phyloP scores from a whole-genome alignment of 306 rosid species.

The Cicer yamashitae region DNA sequence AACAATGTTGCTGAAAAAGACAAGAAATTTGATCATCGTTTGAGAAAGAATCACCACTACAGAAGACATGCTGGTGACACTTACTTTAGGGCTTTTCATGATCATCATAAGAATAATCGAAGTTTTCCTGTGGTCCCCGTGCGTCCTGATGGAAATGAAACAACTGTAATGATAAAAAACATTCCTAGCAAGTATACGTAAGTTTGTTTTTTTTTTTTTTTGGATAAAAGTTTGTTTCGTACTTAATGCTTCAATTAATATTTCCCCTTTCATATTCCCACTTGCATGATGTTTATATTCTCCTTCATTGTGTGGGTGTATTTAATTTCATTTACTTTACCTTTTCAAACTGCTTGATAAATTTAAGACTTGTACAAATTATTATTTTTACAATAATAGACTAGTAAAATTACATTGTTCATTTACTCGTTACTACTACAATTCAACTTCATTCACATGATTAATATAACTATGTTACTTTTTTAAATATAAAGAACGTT shows the following conservation, averaged over 20 bases:
- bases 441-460: no score
- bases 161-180: constrained; percentile 66
- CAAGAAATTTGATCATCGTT: neutral
- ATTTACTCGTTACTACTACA: no score
- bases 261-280: neutral
- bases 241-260: no score
- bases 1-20: no score
- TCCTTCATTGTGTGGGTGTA: neutral
- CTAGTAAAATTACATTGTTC: no score
- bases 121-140: constrained; percentile 21
- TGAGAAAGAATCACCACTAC: neutral
- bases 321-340: neutral
- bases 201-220: neutral
- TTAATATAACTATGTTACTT: no score
- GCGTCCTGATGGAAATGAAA: neutral
- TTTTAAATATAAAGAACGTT: no score
- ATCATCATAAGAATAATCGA: neutral
- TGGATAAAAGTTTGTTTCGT: no score
- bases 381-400: no score
- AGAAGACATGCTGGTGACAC: no score
- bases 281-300: no score
- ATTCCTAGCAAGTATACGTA: constrained; percentile 68
- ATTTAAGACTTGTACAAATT: no score
- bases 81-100: neutral
- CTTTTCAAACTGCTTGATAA: neutral